These are phyloP conservation scores for Alternaria brassicicola DNA, from an alignment of 2,329 filamentous ascomycete species.

Conservation along the genomic window DNA sequence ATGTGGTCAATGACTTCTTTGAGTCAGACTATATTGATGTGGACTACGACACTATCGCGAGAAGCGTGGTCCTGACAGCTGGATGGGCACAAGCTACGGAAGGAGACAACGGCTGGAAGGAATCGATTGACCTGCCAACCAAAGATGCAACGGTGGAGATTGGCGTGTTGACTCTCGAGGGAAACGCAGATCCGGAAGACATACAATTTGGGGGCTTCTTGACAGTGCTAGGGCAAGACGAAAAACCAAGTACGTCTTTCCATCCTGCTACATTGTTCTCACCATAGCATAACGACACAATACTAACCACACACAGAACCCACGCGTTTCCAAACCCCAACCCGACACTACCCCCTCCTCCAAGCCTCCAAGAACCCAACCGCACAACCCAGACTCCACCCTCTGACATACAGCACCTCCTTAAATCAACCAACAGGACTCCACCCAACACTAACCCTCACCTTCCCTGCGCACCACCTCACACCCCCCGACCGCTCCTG, in stretches of 20 bases:
- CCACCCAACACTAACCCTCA: slow-evolving; percentile 79
- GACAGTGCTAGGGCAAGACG: slow-evolving; percentile 76
- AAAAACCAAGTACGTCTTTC: slow-evolving; percentile 62
- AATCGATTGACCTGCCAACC: slow-evolving; percentile 46
- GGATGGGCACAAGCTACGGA: slow-evolving; percentile 59
- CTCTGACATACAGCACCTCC: slow-evolving; percentile 68
- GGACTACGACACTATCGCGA: slow-evolving; percentile 73
- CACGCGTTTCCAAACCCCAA: slow-evolving; percentile 83
- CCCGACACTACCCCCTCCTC: slow-evolving; percentile 71
- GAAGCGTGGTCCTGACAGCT: slow-evolving; percentile 68
- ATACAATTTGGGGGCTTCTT: slow-evolving; percentile 79
- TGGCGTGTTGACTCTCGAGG: slow-evolving; percentile 74
- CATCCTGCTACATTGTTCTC: not conserved
- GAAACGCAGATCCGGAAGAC: slow-evolving; percentile 71
- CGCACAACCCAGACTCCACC: slow-evolving; percentile 32
- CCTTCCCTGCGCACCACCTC: slow-evolving; percentile 63
- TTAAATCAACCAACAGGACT: slow-evolving; percentile 79
- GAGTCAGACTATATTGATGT: slow-evolving; percentile 73
- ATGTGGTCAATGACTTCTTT: slow-evolving; percentile 54
- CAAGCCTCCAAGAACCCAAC: slow-evolving; percentile 4
- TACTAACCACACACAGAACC: slow-evolving; percentile 57
- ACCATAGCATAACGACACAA: not conserved
- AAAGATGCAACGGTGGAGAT: slow-evolving; percentile 71
- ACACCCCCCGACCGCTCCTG: slow-evolving; percentile 61
- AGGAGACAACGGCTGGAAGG: slow-evolving; percentile 52